These are phyloP conservation scores for Puccinia coronata DNA, from an alignment of 1,284 basidiomycete genomes.

Conservation along the genomic window DNA sequence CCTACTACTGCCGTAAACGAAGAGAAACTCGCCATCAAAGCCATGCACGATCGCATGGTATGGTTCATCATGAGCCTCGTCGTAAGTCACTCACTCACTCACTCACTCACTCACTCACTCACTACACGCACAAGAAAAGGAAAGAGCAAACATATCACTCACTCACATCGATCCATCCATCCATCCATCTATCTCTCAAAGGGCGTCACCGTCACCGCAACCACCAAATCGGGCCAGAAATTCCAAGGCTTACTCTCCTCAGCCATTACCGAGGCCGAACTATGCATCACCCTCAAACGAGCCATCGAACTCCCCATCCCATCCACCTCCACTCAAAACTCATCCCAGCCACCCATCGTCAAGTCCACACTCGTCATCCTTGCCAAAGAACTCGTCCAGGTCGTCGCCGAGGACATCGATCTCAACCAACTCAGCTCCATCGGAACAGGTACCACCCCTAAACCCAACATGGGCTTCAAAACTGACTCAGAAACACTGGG, in stretches of 20 bases:
- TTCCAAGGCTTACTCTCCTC: constrained; percentile 71
- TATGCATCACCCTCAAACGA: constrained; percentile 70
- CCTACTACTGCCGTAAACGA: neutral
- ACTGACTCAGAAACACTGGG: constrained; percentile 84
- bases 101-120: neutral
- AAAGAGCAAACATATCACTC: no score
- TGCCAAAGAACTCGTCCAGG: constrained; percentile 52
- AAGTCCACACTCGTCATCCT: constrained; percentile 61
- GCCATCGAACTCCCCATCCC: constrained; percentile 69
- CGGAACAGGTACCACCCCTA: constrained; percentile 52
- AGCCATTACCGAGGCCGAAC: constrained; percentile 69
- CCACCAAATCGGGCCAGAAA: constrained; percentile 69
- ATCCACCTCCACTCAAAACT: constrained; percentile 66
- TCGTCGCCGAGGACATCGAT: constrained; percentile 51
- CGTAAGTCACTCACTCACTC: constrained; percentile 15
- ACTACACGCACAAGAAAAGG: no score
- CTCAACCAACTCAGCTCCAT: constrained; percentile 36
- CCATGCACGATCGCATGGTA: constrained; percentile 50
- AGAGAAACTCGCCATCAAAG: constrained; percentile 36
- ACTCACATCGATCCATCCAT: neutral
- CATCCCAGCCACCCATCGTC: constrained; percentile 70
- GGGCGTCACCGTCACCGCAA: constrained; percentile 73
- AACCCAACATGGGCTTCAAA: constrained; percentile 65
- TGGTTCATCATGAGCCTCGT: constrained; percentile 48
- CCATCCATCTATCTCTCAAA: constrained; percentile 54